Conservation (phyloP, 2,329 filamentous ascomycete species). For the Drechslera avenae region DNA sequence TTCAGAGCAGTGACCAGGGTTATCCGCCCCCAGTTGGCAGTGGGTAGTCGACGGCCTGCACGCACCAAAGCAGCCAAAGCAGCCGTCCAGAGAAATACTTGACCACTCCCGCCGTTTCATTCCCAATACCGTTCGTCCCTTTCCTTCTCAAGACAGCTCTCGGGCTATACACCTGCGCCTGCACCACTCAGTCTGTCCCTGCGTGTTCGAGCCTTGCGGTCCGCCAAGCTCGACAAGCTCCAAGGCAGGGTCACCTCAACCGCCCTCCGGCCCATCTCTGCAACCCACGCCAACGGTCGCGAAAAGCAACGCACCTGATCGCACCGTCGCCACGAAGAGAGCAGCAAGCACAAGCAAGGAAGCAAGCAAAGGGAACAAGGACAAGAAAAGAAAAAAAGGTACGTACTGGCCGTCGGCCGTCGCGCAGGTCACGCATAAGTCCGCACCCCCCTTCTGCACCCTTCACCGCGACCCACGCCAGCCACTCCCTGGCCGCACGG, state of each 20-base stretch:
- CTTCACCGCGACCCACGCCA: constrained; percentile 7
- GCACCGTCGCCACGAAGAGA: not conserved
- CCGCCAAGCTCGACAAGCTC: constrained; percentile 31
- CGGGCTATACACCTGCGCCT: constrained; percentile 29
- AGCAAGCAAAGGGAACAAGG: not conserved
- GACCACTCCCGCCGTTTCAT: constrained; percentile 47
- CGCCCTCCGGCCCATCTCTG: constrained; percentile 19
- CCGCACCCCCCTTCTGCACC: constrained; percentile 1
- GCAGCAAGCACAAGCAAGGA: too few relatives aligned
- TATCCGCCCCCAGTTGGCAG: constrained; percentile 33
- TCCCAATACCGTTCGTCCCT: constrained; percentile 48
- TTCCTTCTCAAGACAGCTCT: constrained; percentile 50
- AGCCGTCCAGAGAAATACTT: constrained; percentile 40
- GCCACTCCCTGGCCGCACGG: constrained; percentile 25
- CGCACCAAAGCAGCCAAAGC: constrained; percentile 26
- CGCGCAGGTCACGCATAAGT: constrained; percentile 11
- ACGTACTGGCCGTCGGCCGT: constrained; percentile 20
- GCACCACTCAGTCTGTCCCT: constrained; percentile 33
- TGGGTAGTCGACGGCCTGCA: constrained; percentile 27
- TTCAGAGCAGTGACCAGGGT: constrained; percentile 36
- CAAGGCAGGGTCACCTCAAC: constrained; percentile 15
- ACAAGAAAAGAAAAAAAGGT: constrained; percentile 14
- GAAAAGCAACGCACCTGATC: constrained; percentile 20
- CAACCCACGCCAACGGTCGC: constrained; percentile 27
- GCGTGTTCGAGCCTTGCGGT: constrained; percentile 20